phyloP scores from a whole-genome alignment of 2,329 filamentous ascomycete genomes.

The Colletotrichum musicola region DNA sequence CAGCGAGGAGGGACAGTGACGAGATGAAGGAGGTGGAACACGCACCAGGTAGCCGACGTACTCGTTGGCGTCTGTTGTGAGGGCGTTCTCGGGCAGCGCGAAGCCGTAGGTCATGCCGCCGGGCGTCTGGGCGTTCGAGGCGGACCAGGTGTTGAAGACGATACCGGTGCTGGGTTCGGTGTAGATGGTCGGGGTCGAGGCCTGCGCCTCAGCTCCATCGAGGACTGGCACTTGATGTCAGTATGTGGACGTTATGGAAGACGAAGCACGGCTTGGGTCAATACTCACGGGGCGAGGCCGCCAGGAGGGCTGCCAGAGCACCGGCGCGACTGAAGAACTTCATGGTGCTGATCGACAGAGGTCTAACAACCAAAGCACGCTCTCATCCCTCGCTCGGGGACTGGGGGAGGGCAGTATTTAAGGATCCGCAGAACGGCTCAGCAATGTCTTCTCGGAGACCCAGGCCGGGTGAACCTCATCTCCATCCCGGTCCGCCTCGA shows the following conservation, averaged over 20 bases:
- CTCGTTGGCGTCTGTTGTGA: slow-evolving; percentile 62
- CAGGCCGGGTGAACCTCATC: background rate
- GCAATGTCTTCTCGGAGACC: background rate
- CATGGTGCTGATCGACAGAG: slow-evolving; percentile 31
- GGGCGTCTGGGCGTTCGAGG: slow-evolving; percentile 48
- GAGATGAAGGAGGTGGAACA: background rate
- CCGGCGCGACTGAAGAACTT: slow-evolving; percentile 34
- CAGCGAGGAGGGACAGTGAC: background rate
- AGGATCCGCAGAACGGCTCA: background rate
- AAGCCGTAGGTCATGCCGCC: slow-evolving; percentile 67
- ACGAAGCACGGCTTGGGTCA: background rate
- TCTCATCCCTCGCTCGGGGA: background rate
- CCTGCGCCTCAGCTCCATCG: slow-evolving; percentile 39
- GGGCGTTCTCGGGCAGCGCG: slow-evolving; percentile 63
- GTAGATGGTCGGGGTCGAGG: slow-evolving; percentile 45
- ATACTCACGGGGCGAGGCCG: slow-evolving; percentile 28
- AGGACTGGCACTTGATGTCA: slow-evolving; percentile 28
- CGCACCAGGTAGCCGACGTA: slow-evolving; percentile 71
- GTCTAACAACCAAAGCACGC: slow-evolving; percentile 17
- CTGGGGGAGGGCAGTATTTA: slow-evolving; percentile 14
- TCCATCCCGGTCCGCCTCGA: background rate
- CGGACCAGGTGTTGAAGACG: slow-evolving; percentile 63
- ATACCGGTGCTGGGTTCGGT: slow-evolving; percentile 64
- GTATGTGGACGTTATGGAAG: background rate
- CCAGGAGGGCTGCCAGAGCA: slow-evolving; percentile 36